A percentile compares a stretch with the other conserved stretches of the same genome.
Conservation (phyloP, 2,329 filamentous ascomycete species). For the Aspergillus terreus region DNA sequence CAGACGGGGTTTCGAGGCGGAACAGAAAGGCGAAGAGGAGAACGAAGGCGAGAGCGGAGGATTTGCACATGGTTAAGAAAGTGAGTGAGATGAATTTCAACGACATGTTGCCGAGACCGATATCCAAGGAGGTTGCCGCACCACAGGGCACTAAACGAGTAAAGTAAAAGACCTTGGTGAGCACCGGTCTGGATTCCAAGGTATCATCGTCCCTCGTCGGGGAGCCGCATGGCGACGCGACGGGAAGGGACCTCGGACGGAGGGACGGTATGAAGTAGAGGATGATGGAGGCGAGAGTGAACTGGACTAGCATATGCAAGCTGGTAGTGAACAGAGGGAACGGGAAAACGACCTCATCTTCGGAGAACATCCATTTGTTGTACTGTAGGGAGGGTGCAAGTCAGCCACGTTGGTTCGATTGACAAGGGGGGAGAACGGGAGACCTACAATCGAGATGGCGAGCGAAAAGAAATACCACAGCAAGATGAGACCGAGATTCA, state of each 20-base stretch:
- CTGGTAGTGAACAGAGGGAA: conserved; percentile 95
- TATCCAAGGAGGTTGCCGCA: conserved; percentile 87
- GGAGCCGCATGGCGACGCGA: conserved; percentile 17
- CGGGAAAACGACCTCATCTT: conserved; percentile 78
- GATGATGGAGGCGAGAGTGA: conserved; percentile 70
- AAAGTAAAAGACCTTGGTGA: conserved; percentile 88
- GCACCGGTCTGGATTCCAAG: conserved; percentile 57
- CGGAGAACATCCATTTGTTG: conserved; percentile 99
- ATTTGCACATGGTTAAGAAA: conserved; percentile 99
- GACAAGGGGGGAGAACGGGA: neutral
- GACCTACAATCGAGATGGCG: conserved; percentile 79
- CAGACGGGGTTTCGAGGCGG: conserved; percentile 80
- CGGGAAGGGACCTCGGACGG: conserved; percentile 56
- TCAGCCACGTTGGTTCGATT: neutral
- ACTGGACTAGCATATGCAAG: conserved; percentile 94
- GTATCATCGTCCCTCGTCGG: conserved; percentile 40
- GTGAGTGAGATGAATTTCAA: conserved; percentile 94
- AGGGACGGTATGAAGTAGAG: conserved; percentile 79
- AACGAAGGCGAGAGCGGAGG: conserved; percentile 90
- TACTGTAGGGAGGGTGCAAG: conserved; percentile 55
- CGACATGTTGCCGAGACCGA: conserved; percentile 92
- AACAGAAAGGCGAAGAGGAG: conserved; percentile 94
- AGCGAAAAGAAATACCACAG: conserved; percentile 92
- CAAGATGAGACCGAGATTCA: conserved; percentile 78
- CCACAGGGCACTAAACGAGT: conserved; percentile 90